Percentiles rank a stretch among this genome's conserved stretches.
These are phyloP conservation scores for Fusarium longipes DNA, from an alignment of 2,329 filamentous ascomycete genomes.

Conservation along the genomic window DNA sequence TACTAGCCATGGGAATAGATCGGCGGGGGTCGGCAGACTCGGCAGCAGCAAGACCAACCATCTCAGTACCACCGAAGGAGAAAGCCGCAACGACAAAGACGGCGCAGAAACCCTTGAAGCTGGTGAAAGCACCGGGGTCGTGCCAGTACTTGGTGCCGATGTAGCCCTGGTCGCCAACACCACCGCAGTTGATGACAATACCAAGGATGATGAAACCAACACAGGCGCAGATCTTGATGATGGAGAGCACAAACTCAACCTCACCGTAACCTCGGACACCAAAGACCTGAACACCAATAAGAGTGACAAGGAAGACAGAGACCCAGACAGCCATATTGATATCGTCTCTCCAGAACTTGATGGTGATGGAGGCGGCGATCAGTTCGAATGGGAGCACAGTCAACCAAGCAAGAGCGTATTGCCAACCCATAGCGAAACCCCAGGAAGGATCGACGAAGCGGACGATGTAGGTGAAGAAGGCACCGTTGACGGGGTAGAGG, in stretches of 20 bases:
- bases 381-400: constrained; percentile 86
- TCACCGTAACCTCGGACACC: constrained; percentile 91
- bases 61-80: constrained; percentile 79
- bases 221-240: constrained; percentile 84
- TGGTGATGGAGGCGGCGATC: constrained; percentile 85
- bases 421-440: constrained; percentile 97
- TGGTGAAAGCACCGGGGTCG: constrained; percentile 82
- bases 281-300: constrained; percentile 86
- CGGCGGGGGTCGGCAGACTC: constrained; percentile 82
- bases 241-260: constrained; percentile 86
- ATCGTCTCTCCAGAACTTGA: constrained; percentile 78
- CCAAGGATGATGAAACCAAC: constrained; percentile 75
- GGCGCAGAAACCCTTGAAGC: constrained; percentile 82
- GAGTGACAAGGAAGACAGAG: constrained; percentile 79
- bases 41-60: constrained; percentile 80
- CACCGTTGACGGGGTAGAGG: constrained; percentile 88
- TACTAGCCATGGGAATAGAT: constrained; percentile 85
- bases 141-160: constrained; percentile 84
- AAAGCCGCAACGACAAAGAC: constrained; percentile 81
- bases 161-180: constrained; percentile 77
- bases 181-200: constrained; percentile 86
- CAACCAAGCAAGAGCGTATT: constrained; percentile 91
- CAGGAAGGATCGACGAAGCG: constrained; percentile 92
- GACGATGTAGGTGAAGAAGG: constrained; percentile 91
- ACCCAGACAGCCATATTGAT: constrained; percentile 82